phyloP scores from a whole-genome alignment of 345 rosid genomes.

The Garcia nutans region DNA sequence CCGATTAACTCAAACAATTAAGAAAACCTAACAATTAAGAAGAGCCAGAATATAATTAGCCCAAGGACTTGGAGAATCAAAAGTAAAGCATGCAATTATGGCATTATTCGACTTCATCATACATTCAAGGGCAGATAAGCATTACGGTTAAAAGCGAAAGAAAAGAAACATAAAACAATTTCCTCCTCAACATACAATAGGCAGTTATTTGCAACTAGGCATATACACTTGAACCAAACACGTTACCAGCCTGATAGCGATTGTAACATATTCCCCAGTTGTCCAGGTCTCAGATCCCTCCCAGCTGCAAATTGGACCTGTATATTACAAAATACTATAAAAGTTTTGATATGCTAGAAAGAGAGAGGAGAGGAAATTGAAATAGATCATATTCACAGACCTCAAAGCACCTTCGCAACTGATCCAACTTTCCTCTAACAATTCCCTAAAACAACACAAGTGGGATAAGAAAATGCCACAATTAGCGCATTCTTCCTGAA shows the following conservation, averaged over 20 bases:
- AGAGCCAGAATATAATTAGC: background rate
- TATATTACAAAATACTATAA: slow-evolving; percentile 18
- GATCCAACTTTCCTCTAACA: slow-evolving; percentile 95
- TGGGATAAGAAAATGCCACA: slow-evolving; percentile 1
- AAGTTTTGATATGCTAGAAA: background rate
- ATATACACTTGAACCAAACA: slow-evolving; percentile 8
- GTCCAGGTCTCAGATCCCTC: slow-evolving; percentile 91
- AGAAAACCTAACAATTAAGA: background rate
- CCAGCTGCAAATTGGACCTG: slow-evolving; percentile 98
- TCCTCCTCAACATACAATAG: background rate
- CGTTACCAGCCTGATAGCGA: slow-evolving; percentile 83
- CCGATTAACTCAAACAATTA: background rate
- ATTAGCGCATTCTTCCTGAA: background rate
- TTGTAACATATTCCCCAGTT: slow-evolving; percentile 78
- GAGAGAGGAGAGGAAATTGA: background rate
- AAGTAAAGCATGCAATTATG: background rate
- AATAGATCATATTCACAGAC: slow-evolving; percentile 34
- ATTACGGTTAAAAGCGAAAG: background rate
- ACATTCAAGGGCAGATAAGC: background rate
- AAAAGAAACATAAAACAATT: background rate
- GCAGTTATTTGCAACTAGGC: background rate
- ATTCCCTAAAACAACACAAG: slow-evolving; percentile 59
- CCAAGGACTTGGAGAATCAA: background rate
- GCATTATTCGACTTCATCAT: background rate
- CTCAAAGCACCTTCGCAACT: slow-evolving; percentile 91